Base-by-base conservation (phyloP, 495 filamentous ascomycete genomes). In the Talaromyces liani region DNA sequence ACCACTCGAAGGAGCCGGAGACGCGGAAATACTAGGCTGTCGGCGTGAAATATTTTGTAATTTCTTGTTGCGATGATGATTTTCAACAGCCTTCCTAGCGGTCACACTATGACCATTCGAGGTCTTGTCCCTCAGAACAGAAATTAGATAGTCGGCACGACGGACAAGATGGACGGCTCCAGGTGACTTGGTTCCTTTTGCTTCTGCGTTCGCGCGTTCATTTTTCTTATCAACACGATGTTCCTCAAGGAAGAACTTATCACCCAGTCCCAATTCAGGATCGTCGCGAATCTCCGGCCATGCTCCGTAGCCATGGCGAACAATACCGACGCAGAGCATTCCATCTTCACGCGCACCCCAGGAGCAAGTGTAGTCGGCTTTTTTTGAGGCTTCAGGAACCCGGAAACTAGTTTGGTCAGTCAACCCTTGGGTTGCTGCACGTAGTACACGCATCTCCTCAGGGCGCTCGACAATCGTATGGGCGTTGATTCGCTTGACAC, bases 151-250 rank as follows among this genome's bases (percentile, higher is more conserved):
- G 71, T 98, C 93, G 4, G 93, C 91, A 58, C 94, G 88, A 20
- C 94, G 91, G 58, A 98, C 94, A 41, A 99, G 85, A 69, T 99
- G 94, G 34, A 98, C 94, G 56, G 94, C 93, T 3, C 93, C 94
- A 9, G 94, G 94, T 3, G 94, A 93, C 68, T 97, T 96, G 1
- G 91, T 89, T 18, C 85, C 81, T 60, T 86, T 85, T 36, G 79
- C 77, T 12, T 94, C 91, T 1, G 79, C 84, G 66, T 91, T 91
- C 64, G 80, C 82, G 18, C 94, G 89, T 67, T 97, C 91, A 65
- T 92, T 93, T 69, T 98, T 98, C 73, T 95, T 90, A 71, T 93
- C 95, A 24, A 97, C 93, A n/a, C 93, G 89, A 71, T 97, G 93
- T 70, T 99, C 94, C 72, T 99, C 94, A 6, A 99, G 73, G 78